A percentile compares a stretch with the other conserved stretches of the same genome.
These are phyloP conservation scores for Alternaria tenuissima DNA, from an alignment of 2,329 filamentous ascomycete genomes.

Conservation along the genomic window DNA sequence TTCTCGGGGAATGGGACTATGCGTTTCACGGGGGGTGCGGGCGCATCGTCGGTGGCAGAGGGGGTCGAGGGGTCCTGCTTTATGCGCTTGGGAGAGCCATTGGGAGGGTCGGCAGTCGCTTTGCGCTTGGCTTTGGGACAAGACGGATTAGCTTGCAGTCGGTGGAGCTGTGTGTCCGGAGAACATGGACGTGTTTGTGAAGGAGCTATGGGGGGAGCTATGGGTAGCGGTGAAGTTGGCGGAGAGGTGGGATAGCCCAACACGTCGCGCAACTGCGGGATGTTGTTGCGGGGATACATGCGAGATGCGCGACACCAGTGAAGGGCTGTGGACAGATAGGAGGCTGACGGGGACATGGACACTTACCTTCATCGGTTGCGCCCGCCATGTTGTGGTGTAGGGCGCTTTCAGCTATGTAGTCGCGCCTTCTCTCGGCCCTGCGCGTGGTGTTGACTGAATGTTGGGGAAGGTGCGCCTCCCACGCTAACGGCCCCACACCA, in stretches of 20 bases:
- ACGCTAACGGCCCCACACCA: constrained; percentile 28
- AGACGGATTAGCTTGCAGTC: constrained; percentile 24
- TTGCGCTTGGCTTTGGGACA: constrained; percentile 70
- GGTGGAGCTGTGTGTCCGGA: constrained; percentile 22
- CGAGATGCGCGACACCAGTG: not conserved
- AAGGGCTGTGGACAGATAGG: not conserved
- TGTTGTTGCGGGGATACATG: constrained; percentile 19
- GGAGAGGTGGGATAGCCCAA: constrained; percentile 35
- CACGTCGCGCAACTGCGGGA: constrained; percentile 20
- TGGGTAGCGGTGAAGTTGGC: constrained; percentile 9
- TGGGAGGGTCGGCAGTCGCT: constrained; percentile 72
- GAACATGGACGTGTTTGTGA: constrained; percentile 6
- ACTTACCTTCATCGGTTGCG: constrained; percentile 50
- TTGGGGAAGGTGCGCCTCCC: constrained; percentile 29
- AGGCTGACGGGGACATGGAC: not conserved
- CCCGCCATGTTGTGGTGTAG: constrained; percentile 41
- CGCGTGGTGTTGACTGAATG: constrained; percentile 18
- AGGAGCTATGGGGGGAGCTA: not conserved
- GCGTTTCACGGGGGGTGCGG: constrained; percentile 59
- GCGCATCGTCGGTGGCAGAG: constrained; percentile 41
- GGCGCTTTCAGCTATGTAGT: constrained; percentile 17
- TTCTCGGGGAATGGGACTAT: constrained; percentile 91
- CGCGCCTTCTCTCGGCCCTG: constrained; percentile 18
- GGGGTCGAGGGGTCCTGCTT: constrained; percentile 49
- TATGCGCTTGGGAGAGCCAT: constrained; percentile 67